Conservation (phyloP, 2,329 filamentous ascomycete genomes). For the Ophiosphaerella narmari region DNA sequence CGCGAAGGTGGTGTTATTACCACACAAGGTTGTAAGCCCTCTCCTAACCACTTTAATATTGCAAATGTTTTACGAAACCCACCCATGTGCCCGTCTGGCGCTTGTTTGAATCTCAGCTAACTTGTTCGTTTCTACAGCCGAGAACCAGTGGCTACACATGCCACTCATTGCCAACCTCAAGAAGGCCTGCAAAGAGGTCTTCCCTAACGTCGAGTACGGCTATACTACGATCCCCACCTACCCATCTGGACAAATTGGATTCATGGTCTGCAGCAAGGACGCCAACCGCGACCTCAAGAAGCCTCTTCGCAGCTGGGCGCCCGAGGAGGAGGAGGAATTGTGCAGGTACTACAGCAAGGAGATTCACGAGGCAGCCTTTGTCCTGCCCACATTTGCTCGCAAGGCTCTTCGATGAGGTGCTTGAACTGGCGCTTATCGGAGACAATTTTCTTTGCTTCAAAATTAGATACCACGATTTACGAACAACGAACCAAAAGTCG, state of each 20-base stretch:
- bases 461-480: constrained; percentile 41
- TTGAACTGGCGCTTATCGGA: constrained; percentile 1
- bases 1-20: constrained; percentile 97
- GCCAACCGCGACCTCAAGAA: constrained; percentile 78
- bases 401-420: constrained; percentile 61
- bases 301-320: constrained; percentile 78
- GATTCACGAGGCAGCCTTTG: constrained; percentile 92
- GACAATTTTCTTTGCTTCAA: constrained; percentile 16
- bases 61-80: constrained; percentile 15
- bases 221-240: constrained; percentile 99
- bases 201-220: constrained; percentile 96
- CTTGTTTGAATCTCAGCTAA: constrained; percentile 29
- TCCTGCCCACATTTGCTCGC: constrained; percentile 91
- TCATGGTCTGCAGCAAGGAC: constrained; percentile 99
- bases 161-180: constrained; percentile 91
- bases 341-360: constrained; percentile 98
- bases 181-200: constrained; percentile 94
- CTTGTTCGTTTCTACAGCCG: constrained; percentile 62
- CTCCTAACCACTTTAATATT: constrained; percentile 47
- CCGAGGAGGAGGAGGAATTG: constrained; percentile 88
- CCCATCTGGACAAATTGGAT: constrained; percentile 97
- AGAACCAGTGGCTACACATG: constrained; percentile 99
- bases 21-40: constrained; percentile 99
- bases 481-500: constrained; percentile 30
- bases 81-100: constrained; percentile 20